Evolutionary conservation across 805 yeast species (phyloP), one percentile per base, ranked within the genome.

Genomic region (Saccharomyces mikatae): DNA sequence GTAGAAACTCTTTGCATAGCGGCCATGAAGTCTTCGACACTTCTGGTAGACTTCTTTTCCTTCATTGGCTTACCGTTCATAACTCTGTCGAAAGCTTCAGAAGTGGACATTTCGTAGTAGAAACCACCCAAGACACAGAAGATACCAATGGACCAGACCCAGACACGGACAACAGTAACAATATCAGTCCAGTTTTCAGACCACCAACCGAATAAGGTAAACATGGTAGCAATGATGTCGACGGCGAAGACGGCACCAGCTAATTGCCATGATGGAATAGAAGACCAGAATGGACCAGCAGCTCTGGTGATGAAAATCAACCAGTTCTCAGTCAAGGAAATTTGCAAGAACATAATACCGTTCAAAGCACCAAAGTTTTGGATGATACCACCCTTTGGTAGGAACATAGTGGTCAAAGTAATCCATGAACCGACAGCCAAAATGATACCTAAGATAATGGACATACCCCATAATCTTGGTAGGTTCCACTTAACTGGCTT

Each of bases 221-320:
- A 90, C 82, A 87, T 80, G 59, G 97, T 90, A 63, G 97, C 96
- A 67, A 90, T 76, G 79, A 89, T 76, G 77, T 90, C 97, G 72
- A 90, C 97, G 70, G 77, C 76, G 71, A 88, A 80, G 67, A 90
- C 96, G 68, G 97, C 97, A 79, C 96, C 96, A 67, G 94, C 66
- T 77, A 90, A 83, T 82, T 90, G 96, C 97, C 97, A 90, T 51
- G 97, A 90, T 79, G 97, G 97, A 56, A 80, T 68, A 50, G 96
- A 89, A 57, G 96, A 87, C 97, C 97, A 90, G 94, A 90, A 90
- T 71, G 97, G 96, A 80, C 97, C 97, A 74, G 83, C 87, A 71
- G 96, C 96, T 81, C 97, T 86, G 70, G 97, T 89, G 72, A 90
- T 80, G 87, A 89, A 89, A 80, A 89, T 89, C 77, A 89, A 84